Conservation (phyloP, 2,329 filamentous ascomycete genomes). For the Xylariaceae sp. region DNA sequence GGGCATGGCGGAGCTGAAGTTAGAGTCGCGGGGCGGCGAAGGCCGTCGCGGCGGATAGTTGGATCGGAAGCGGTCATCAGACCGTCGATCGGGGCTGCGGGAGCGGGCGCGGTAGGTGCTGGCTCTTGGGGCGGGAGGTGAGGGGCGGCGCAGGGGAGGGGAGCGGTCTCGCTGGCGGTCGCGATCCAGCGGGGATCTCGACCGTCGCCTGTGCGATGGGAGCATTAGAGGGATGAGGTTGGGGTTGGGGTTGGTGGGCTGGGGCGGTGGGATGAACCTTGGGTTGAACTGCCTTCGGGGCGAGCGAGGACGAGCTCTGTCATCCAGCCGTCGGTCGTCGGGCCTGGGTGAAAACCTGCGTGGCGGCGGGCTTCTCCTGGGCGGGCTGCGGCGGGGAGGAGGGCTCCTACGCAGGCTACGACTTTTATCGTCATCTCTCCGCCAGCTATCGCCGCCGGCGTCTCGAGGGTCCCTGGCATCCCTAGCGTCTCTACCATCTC, state of each 20-base stretch:
- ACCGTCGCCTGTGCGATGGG: slow-evolving; percentile 45
- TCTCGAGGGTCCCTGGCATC: slow-evolving; percentile 17
- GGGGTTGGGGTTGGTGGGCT: slow-evolving; percentile 23
- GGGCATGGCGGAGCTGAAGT: slow-evolving; percentile 48
- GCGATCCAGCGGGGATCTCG: slow-evolving; percentile 52
- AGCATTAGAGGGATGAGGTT: slow-evolving; percentile 29
- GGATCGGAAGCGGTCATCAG: slow-evolving; percentile 40
- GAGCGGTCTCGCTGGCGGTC: slow-evolving; percentile 40
- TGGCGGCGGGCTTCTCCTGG: slow-evolving; percentile 33
- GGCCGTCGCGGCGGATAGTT: slow-evolving; percentile 41
- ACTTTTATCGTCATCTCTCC: slow-evolving; percentile 38
- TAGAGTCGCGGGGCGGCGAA: slow-evolving; percentile 49
- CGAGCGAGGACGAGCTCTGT: slow-evolving; percentile 39
- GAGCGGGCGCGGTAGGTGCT: slow-evolving; percentile 53
- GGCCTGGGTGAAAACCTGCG: slow-evolving; percentile 38
- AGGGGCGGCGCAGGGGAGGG: slow-evolving; percentile 35
- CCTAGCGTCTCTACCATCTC: slow-evolving; percentile 3
- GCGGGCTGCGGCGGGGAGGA: slow-evolving; percentile 32
- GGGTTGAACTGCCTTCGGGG: slow-evolving; percentile 39
- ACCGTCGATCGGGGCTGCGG: slow-evolving; percentile 49
- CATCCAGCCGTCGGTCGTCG: slow-evolving; percentile 20
- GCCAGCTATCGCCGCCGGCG: slow-evolving; percentile 34
- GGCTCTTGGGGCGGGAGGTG: slow-evolving; percentile 39
- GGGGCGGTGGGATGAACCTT: slow-evolving; percentile 34
- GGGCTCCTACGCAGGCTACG: slow-evolving; percentile 38